Conservation (phyloP, 331 rosid species). For the Malus hybrid region DNA sequence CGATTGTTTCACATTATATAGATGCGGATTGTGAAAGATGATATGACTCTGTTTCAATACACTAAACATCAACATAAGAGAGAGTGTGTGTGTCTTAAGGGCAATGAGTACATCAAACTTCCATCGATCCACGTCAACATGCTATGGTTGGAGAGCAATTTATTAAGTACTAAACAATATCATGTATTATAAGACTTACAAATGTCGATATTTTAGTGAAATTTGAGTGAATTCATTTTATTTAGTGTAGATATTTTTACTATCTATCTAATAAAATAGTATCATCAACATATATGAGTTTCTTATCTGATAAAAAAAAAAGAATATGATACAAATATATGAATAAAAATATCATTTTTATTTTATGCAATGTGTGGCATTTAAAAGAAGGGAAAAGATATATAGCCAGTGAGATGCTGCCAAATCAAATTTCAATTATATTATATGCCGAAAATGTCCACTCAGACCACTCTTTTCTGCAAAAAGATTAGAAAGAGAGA, state of each 20-base stretch:
- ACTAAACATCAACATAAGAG: background rate
- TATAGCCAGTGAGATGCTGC: constrained; percentile 17
- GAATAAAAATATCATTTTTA: no score
- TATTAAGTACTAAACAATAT: no score
- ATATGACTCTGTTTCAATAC: background rate
- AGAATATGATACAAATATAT: no score
- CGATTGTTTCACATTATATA: background rate
- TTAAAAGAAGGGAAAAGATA: constrained; percentile 10
- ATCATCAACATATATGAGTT: fast-evolving
- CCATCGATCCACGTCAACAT: constrained; percentile 24
- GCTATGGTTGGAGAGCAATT: background rate
- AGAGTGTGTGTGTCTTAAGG: constrained; percentile 8
- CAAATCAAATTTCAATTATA: constrained; percentile 29
- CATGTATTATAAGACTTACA: no score
- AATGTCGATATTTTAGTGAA: no score
- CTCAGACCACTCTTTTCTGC: constrained; percentile 20
- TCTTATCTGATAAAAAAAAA: no score
- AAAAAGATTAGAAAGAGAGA: constrained; percentile 1
- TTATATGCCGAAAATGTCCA: constrained; percentile 18
- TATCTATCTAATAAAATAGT: no score
- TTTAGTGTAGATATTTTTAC: no score
- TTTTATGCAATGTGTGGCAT: background rate
- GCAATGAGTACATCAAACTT: constrained; percentile 32
- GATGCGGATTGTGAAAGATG: background rate
- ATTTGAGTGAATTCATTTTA: background rate